These are phyloP conservation scores for Metschnikowia kofuensis DNA, from an alignment of 805 yeast species.

Conservation along the genomic window DNA sequence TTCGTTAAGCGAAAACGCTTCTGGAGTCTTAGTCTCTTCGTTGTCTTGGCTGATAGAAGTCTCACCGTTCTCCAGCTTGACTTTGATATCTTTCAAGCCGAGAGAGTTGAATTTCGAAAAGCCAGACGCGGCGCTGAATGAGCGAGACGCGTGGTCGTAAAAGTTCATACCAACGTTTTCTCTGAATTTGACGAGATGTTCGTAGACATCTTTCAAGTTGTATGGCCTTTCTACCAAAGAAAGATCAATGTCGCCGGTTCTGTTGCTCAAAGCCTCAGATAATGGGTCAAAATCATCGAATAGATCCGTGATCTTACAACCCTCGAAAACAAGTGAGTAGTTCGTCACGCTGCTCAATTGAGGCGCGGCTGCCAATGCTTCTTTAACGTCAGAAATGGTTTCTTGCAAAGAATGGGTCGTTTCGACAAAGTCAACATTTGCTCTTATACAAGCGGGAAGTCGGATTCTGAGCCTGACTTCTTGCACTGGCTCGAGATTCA, in stretches of 20 bases:
- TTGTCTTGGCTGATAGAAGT: constrained; percentile 2
- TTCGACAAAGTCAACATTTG: constrained; percentile 21
- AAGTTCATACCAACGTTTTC: constrained; percentile 54
- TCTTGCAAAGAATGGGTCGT: constrained; percentile 40
- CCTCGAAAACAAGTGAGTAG: constrained; percentile 45
- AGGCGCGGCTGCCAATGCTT: constrained; percentile 56
- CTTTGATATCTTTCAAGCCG: constrained; percentile 33
- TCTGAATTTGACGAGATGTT: constrained; percentile 63
- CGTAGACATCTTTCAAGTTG: constrained; percentile 55
- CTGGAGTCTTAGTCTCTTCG: constrained; percentile 8
- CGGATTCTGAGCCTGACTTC: constrained; percentile 22
- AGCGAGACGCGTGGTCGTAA: constrained; percentile 41
- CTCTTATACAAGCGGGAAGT: constrained; percentile 19
- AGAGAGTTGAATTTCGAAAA: constrained; percentile 45
- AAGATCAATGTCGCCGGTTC: constrained; percentile 34
- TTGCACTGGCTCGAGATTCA: constrained; percentile 17
- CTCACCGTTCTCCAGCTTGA: constrained; percentile 2
- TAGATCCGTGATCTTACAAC: constrained; percentile 26
- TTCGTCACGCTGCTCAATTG: constrained; percentile 59
- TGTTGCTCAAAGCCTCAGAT: constrained; percentile 21
- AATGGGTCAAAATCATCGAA: constrained; percentile 30
- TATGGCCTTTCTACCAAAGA: constrained; percentile 54
- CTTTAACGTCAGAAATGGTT: constrained; percentile 54
- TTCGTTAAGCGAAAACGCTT: constrained; percentile 19
- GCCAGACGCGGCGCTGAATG: constrained; percentile 47